Conservation (phyloP, 23 red algal species). For the Gracilaria gracilis region DNA sequence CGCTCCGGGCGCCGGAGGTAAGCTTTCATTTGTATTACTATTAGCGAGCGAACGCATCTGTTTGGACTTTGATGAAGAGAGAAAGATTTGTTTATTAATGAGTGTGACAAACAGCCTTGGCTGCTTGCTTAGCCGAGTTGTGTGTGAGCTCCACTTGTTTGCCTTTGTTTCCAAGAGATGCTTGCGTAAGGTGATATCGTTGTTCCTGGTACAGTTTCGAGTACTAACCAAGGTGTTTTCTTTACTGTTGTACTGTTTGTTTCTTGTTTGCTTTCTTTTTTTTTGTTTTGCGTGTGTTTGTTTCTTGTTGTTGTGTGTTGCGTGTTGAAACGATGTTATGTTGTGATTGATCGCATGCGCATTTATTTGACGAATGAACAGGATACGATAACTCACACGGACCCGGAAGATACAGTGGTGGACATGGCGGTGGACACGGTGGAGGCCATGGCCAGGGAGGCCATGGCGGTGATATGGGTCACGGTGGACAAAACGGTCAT, state of each 20-base stretch:
- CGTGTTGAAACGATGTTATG: neutral
- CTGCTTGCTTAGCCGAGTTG: neutral
- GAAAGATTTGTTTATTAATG: conserved; percentile 22
- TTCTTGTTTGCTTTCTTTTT: neutral
- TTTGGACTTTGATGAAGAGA: conserved; percentile 15
- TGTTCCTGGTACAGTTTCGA: neutral
- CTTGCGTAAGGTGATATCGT: conserved; percentile 27
- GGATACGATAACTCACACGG: conserved; percentile 59
- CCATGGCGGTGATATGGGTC: conserved; percentile 9
- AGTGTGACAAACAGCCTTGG: conserved; percentile 19
- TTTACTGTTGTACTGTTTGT: conserved; percentile 12
- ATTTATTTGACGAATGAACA: neutral
- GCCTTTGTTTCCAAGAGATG: conserved; percentile 19
- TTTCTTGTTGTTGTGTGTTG: neutral
- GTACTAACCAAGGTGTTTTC: conserved; percentile 12
- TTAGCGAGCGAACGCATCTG: conserved; percentile 41
- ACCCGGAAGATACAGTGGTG: conserved; percentile 44
- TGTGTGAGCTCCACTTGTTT: conserved; percentile 25
- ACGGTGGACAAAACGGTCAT: conserved; percentile 43
- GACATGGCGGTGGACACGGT: neutral
- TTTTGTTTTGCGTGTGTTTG: neutral
- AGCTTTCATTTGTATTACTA: conserved; percentile 39
- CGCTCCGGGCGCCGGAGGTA: conserved; percentile 49
- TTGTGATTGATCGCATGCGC: neutral
- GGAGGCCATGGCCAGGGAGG: neutral